A percentile compares a stretch with the other conserved stretches of the same genome.
phyloP scores from a whole-genome alignment of 73 alveolate genomes.

The Symbiodinium natans region DNA sequence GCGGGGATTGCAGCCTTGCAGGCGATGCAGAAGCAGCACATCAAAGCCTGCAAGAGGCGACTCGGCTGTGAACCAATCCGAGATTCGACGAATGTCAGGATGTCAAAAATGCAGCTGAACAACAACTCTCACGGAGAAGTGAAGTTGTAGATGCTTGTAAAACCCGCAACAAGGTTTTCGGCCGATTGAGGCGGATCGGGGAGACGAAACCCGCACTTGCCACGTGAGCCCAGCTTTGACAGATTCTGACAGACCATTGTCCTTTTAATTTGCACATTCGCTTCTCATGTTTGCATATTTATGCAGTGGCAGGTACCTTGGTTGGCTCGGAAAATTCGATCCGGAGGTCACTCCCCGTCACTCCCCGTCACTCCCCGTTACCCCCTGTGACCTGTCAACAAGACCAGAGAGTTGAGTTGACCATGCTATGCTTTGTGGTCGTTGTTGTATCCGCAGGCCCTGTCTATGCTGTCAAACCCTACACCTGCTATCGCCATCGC shows the following conservation, averaged over 20 bases:
- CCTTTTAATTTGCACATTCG: too few species aligned
- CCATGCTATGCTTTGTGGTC: background rate
- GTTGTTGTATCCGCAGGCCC: background rate
- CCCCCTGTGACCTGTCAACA: background rate
- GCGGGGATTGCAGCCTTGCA: too few species aligned
- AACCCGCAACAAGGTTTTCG: too few species aligned
- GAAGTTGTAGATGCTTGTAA: too few species aligned
- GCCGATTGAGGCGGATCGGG: constrained; percentile 56
- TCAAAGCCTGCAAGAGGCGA: constrained; percentile 47
- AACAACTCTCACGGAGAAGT: too few species aligned
- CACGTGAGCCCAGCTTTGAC: constrained; percentile 34
- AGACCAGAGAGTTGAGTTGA: background rate
- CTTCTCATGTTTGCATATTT: background rate
- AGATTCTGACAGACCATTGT: too few species aligned
- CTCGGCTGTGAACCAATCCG: too few species aligned
- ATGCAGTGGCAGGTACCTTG: constrained; percentile 19
- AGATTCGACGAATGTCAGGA: too few species aligned
- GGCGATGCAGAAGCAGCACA: constrained; percentile 45
- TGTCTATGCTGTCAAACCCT: constrained; percentile 61
- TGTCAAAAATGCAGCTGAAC: too few species aligned
- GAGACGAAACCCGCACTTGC: constrained; percentile 74
- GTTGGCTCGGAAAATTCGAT: constrained; percentile 81
- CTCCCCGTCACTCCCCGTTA: too few species aligned
- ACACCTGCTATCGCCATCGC: constrained; percentile 51
- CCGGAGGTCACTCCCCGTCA: too few species aligned